phyloP scores from a whole-genome alignment of 2,329 filamentous ascomycete genomes.

The Paramyrothecium roridum region DNA sequence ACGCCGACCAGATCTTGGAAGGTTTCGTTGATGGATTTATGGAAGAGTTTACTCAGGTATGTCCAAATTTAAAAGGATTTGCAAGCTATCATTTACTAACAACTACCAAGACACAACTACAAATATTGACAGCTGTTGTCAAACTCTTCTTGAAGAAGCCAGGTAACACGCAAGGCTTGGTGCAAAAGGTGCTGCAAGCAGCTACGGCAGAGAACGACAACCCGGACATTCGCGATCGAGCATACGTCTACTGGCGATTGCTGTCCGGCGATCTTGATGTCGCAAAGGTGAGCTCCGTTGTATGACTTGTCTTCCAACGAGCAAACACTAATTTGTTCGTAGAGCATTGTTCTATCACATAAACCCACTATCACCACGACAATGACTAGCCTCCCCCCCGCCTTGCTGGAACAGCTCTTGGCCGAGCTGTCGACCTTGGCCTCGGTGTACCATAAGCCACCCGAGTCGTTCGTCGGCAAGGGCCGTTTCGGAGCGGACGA shows the following conservation, averaged over 20 bases:
- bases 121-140: constrained; percentile 94
- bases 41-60: constrained; percentile 91
- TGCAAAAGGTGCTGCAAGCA: constrained; percentile 90
- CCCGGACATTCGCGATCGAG: constrained; percentile 92
- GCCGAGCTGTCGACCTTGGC: constrained; percentile 89
- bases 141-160: constrained; percentile 98
- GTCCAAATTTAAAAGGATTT: constrained; percentile 17
- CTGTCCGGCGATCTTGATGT: constrained; percentile 88
- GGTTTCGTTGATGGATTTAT: constrained; percentile 92
- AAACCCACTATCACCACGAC: constrained; percentile 94
- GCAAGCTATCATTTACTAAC: not conserved
- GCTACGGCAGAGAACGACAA: constrained; percentile 96
- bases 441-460: constrained; percentile 97
- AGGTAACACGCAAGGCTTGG: constrained; percentile 82
- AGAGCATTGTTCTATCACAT: constrained; percentile 84
- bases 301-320: not conserved
- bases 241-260: constrained; percentile 97
- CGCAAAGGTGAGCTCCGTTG: constrained; percentile 62
- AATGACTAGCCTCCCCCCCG: constrained; percentile 81
- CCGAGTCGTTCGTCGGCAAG: constrained; percentile 96
- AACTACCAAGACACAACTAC: constrained; percentile 75
- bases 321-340: constrained; percentile 3
- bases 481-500: constrained; percentile 91
- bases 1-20: constrained; percentile 90
- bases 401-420: constrained; percentile 85